Base-by-base conservation (phyloP, 306 rosid genomes). In the Clitoria ternatea region DNA sequence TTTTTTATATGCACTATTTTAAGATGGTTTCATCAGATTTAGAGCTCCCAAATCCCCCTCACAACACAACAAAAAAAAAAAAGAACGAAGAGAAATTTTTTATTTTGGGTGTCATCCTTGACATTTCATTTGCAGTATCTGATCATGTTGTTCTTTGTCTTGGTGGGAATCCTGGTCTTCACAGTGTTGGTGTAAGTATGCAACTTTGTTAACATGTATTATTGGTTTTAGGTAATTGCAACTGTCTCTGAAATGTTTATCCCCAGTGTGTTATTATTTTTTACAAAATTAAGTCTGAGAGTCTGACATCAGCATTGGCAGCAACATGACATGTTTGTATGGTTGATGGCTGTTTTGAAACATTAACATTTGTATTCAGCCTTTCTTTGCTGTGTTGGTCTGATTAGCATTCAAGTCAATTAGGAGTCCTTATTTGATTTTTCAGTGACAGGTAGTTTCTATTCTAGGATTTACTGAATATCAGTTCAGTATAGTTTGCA, bases 151-250 rank as follows among this genome's bases (percentile, higher is more conserved):
- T 90, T 94, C 86, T 76, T 87, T 79, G 70, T 86, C 67, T 74
- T 90, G 87, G 81, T 90, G 44, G 98, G 88, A 23, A 89, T 94
- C 55, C 85, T 90, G 74, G 86, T 90, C 72, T 94, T 94, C 84
- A 94, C 98, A 0, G 98, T 94, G 55, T 68, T 89, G 79, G 98
- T 91, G 98, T 94, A 87, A 89, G 98, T 88, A 61, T 65, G 53
- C 65, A 26, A 49, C 17, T 74, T 33, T 30, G 1, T 33, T 63
- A 8, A 73, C 53, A 20, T 59, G n/a, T 35, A 22, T 49, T 6
- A 30, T 65, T 35, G 49, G 0, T 74, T 60, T 50, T 56, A 7
- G 4, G 13, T 33, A 66, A 42, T 40, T 26, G 10, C 55, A 60
- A 23, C 61, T 9, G 37, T 52, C 33, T 66, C 32, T 65, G n/a